A percentile compares a stretch with the other conserved stretches of the same genome.
phyloP scores from a whole-genome alignment of 768 basidiomycete genomes.

The Lanmaoa rubissima region DNA sequence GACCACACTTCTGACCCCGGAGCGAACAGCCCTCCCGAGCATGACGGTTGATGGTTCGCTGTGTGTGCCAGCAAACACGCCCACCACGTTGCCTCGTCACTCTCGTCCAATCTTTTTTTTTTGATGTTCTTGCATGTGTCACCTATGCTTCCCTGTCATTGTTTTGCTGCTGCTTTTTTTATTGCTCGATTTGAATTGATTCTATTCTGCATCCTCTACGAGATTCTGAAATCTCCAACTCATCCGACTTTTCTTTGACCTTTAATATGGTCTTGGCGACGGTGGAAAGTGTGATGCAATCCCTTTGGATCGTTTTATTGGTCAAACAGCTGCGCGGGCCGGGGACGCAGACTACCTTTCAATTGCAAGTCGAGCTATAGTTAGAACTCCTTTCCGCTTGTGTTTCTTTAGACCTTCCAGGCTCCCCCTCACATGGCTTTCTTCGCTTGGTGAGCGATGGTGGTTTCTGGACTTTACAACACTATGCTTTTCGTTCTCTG shows the following conservation, averaged over 20 bases:
- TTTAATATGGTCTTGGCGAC: conserved; percentile 26
- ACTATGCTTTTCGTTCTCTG: conserved; percentile 7
- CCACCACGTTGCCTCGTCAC: background rate
- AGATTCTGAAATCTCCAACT: conserved; percentile 17
- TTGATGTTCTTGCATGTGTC: conserved; percentile 13
- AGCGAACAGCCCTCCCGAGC: conserved; percentile 24
- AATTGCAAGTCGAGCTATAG: conserved; percentile 15
- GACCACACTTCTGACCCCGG: conserved; percentile 28
- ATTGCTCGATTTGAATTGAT: conserved; percentile 23
- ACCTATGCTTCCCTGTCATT: conserved; percentile 5
- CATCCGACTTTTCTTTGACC: conserved; percentile 31
- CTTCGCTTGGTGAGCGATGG: background rate
- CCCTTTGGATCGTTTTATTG: conserved; percentile 29
- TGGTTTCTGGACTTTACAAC: background rate
- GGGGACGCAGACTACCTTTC: conserved; percentile 20
- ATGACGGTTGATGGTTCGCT: conserved; percentile 21
- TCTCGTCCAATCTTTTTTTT: conserved; percentile 3
- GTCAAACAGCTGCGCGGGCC: conserved; percentile 27
- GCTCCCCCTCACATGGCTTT: background rate
- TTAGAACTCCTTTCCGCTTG: background rate
- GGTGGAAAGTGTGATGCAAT: conserved; percentile 15
- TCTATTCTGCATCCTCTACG: conserved; percentile 25
- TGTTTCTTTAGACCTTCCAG: background rate
- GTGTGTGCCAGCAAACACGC: background rate
- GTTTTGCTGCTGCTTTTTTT: background rate